Conservation (phyloP, 257 asterid species). For the Buddleja alternifolia region DNA sequence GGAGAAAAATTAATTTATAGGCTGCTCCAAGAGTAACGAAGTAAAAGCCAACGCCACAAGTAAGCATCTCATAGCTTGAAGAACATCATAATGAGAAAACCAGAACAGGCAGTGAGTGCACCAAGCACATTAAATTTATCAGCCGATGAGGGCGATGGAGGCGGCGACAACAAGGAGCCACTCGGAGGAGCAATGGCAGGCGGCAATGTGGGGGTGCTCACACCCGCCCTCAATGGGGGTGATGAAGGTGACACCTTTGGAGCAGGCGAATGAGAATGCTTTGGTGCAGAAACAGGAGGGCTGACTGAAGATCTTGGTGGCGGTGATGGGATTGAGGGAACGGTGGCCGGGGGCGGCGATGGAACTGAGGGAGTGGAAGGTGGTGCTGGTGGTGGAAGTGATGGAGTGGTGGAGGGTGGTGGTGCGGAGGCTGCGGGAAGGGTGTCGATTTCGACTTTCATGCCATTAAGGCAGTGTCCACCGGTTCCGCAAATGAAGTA, state of each 20-base stretch:
- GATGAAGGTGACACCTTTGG: conserved; percentile 34
- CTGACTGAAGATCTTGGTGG: conserved; percentile 26
- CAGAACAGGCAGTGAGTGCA: conserved; percentile 29
- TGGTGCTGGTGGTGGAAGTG: conserved; percentile 29
- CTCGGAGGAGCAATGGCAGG: conserved; percentile 36
- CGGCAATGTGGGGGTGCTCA: conserved; percentile 26
- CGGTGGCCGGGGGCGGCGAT: conserved; percentile 19
- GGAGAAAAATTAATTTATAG: not conserved
- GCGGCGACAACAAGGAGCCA: conserved; percentile 27
- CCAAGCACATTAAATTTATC: conserved; percentile 33
- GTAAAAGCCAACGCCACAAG: not conserved
- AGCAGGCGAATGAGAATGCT: conserved; percentile 27
- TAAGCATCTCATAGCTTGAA: conserved; percentile 32
- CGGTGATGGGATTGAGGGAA: conserved; percentile 18
- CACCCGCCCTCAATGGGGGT: conserved; percentile 37
- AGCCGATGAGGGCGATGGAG: conserved; percentile 52
- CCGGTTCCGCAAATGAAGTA: conserved; percentile 68
- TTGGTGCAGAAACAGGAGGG: conserved; percentile 35
- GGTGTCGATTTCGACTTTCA: conserved; percentile 61
- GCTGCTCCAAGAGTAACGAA: not conserved
- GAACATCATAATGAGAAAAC: conserved; percentile 35
- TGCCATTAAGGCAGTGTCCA: conserved; percentile 71
- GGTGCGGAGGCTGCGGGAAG: conserved; percentile 48
- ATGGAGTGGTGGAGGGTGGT: conserved; percentile 37
- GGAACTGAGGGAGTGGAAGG: conserved; percentile 27